Conservation (phyloP, 352 stramenopile genomes). For the Phytopythium chamaehyphon region DNA sequence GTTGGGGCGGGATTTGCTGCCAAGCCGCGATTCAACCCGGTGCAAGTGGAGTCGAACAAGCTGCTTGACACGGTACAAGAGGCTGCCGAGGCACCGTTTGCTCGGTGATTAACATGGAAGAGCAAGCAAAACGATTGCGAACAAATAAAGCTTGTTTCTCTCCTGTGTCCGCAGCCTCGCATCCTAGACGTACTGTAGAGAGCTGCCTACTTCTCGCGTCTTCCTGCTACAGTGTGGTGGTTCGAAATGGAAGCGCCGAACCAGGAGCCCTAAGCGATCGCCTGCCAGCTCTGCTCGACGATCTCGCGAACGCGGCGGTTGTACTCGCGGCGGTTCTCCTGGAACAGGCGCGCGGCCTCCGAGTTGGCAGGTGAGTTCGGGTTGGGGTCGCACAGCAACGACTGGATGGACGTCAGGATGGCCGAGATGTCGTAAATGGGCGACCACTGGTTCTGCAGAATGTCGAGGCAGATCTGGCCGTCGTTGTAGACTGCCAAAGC, state of each 20-base stretch:
- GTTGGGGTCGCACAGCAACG: constrained; percentile 98
- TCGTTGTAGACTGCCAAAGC: constrained; percentile 82
- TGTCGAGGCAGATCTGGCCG: constrained; percentile 96
- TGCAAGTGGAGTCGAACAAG: constrained; percentile 53
- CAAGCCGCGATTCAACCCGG: constrained; percentile 58
- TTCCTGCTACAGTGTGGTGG: background rate
- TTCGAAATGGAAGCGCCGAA: background rate
- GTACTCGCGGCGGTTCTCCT: constrained; percentile 99
- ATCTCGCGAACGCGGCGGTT: constrained; percentile 98
- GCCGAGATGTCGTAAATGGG: constrained; percentile 99
- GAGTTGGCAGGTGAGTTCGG: constrained; percentile 98
- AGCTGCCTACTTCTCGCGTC: background rate
- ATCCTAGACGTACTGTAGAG: background rate
- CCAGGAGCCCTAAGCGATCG: constrained; percentile 41
- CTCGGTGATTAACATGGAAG: constrained; percentile 1
- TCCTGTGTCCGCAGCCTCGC: background rate
- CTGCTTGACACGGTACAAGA: constrained; percentile 50
- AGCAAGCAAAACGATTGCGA: background rate
- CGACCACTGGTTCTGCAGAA: constrained; percentile 99
- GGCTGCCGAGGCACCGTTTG: constrained; percentile 48
- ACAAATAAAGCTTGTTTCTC: background rate
- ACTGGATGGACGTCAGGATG: constrained; percentile 99
- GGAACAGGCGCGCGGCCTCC: constrained; percentile 96
- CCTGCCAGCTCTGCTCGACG: constrained; percentile 98
- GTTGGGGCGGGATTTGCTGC: constrained; percentile 11